Evolutionary conservation across 2,329 filamentous ascomycete genomes (phyloP), one percentile per base, ranked within the genome.

Genomic region (Emydomyces testavorans): DNA sequence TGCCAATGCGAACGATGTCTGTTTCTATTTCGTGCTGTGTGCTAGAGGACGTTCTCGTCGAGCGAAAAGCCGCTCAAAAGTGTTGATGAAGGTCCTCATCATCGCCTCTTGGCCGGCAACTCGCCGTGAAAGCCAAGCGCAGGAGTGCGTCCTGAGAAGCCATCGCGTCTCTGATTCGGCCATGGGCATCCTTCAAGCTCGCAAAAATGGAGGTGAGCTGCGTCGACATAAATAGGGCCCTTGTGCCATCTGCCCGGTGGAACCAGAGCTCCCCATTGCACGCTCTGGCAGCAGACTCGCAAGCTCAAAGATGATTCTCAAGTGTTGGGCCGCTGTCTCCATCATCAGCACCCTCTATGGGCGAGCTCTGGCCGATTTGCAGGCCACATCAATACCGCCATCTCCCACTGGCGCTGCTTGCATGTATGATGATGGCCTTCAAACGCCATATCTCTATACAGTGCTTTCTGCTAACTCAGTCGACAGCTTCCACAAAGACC

Each of bases 201-300:
- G 15, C 26, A 18, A 5, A 11, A 20, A 16, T 23, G 32, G 32
- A 6, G 15, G 26, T 2, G 13, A 21, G 11, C 32, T 13, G 43
- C 20, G 26, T 24, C 15, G 43, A 46, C 43, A 46, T 46, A 46
- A 46, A 46, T 46, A 38, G 13, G 16, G 23, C 5, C 34, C 21
- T 38, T 8, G 15, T 23, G 26, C 35, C 43, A 18, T 46, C 8
- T 24, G 8, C 26, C 6, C n/a, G 21, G 35, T 31, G 35, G 20
- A 39, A 16, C 34, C 26, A 39, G 26, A 31, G 23, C 20, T 29
- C 16, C 34, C 38, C 24, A 3, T 13, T 21, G 8, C 8, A 20
- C 10, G 13, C 21, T 23, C 32, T 15, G 8, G 23, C 34, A 31
- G 34, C 26, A 21, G 35, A 24, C 31, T 45, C 31, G 20, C 6